phyloP scores from a whole-genome alignment of 2,329 filamentous ascomycete species.

The Zalaria obscura region DNA sequence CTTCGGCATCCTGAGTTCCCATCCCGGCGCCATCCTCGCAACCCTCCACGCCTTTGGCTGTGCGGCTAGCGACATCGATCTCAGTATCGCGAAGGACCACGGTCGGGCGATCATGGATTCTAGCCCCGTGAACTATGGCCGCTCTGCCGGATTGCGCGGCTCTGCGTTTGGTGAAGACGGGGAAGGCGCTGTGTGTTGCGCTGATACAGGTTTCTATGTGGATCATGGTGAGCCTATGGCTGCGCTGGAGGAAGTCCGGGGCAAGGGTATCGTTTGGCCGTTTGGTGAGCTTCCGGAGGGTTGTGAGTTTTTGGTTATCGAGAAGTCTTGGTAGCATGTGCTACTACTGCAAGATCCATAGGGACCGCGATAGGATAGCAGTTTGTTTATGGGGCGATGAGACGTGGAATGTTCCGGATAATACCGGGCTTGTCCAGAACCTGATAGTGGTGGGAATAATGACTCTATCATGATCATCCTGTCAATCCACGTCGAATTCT shows the following conservation, averaged over 20 bases:
- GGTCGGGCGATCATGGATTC: background rate
- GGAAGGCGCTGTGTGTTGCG: background rate
- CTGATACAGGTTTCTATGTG: constrained; percentile 1
- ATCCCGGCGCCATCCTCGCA: background rate
- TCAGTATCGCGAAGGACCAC: background rate
- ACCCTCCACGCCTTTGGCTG: background rate
- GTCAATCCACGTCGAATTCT: too few species aligned
- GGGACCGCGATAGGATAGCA: too few species aligned
- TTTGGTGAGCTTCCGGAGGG: background rate
- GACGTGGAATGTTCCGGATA: too few species aligned
- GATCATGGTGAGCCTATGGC: background rate
- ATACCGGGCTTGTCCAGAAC: too few species aligned
- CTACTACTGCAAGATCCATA: too few species aligned
- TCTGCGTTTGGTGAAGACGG: background rate
- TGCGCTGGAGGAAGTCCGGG: background rate
- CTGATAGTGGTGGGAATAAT: too few species aligned
- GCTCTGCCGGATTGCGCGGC: background rate
- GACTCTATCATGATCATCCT: too few species aligned
- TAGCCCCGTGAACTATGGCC: background rate
- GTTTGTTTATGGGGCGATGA: too few species aligned
- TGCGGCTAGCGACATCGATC: background rate
- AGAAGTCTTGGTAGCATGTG: too few species aligned
- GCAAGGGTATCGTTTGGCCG: background rate
- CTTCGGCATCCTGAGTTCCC: background rate
- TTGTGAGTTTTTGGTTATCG: background rate